A percentile compares a stretch with the other conserved stretches of the same genome.
Evolutionary conservation across 2,329 filamentous ascomycete genomes (phyloP).

Genomic region (Scytalidium lignicola): DNA sequence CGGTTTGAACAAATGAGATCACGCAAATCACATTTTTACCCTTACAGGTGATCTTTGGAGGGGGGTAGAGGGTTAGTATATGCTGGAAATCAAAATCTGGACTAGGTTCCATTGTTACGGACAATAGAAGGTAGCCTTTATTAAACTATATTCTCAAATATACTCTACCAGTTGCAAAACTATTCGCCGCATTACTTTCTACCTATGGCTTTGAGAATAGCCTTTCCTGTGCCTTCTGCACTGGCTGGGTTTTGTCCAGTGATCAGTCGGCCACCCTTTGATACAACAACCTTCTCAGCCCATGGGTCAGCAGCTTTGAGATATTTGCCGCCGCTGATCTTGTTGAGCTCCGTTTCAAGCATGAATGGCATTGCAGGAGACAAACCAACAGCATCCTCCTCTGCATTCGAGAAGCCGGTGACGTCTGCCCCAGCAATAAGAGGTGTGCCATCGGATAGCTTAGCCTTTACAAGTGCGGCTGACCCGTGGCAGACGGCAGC

Average conservation of each 20-base stretch:
- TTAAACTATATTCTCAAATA: no score
- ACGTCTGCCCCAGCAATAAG: constrained; percentile 50
- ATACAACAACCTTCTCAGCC: constrained; percentile 28
- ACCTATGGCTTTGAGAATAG: constrained; percentile 15
- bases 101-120: no score
- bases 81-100: no score
- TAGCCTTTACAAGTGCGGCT: constrained; percentile 53
- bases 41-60: no score
- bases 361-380: constrained; percentile 47
- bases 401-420: constrained; percentile 52
- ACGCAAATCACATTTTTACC: no score
- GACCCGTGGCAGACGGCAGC: constrained; percentile 64
- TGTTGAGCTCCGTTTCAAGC: constrained; percentile 48
- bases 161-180: no score
- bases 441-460: constrained; percentile 41
- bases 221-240: constrained; percentile 31
- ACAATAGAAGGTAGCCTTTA: no score
- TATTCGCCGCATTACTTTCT: not conserved
- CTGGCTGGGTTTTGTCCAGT: constrained; percentile 35
- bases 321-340: constrained; percentile 42
- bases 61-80: no score
- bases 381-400: constrained; percentile 44
- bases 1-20: no score
- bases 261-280: constrained; percentile 32
- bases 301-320: constrained; percentile 45